A percentile compares a stretch with the other conserved stretches of the same genome.
Conservation (phyloP, 2,329 filamentous ascomycete genomes). For the Paraphoma chrysanthemicola region DNA sequence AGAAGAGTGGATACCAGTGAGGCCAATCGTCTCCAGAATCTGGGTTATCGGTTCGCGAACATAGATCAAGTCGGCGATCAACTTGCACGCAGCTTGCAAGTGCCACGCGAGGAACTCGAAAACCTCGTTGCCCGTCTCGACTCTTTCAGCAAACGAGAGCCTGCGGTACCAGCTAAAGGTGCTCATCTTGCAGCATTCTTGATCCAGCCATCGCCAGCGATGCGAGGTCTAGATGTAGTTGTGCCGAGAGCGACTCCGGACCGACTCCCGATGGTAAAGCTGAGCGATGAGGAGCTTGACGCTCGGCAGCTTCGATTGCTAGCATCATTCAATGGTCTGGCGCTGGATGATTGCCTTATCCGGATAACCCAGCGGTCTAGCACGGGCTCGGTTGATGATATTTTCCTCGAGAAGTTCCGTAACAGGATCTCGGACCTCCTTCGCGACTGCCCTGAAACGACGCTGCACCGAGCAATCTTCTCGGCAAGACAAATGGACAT, state of each 20-base stretch:
- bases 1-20: slow-evolving; percentile 68
- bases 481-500: slow-evolving; percentile 50
- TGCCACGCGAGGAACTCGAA: slow-evolving; percentile 68
- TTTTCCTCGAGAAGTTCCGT: slow-evolving; percentile 36
- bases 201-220: slow-evolving; percentile 45
- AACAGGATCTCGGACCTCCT: slow-evolving; percentile 47
- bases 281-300: slow-evolving; percentile 40
- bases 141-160: slow-evolving; percentile 52
- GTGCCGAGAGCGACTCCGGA: slow-evolving; percentile 50
- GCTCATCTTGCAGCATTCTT: slow-evolving; percentile 49
- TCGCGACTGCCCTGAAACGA: slow-evolving; percentile 47
- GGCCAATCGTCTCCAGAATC: slow-evolving; percentile 68
- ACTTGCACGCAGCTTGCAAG: slow-evolving; percentile 77
- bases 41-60: slow-evolving; percentile 78
- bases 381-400: slow-evolving; percentile 22
- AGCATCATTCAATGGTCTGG: slow-evolving; percentile 32
- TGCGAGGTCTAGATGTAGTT: slow-evolving; percentile 53
- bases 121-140: slow-evolving; percentile 70
- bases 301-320: slow-evolving; percentile 28
- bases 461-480: slow-evolving; percentile 53
- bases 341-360: slow-evolving; percentile 38
- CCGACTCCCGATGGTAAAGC: slow-evolving; percentile 54
- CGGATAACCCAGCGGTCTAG: slow-evolving; percentile 38
- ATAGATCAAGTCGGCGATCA: slow-evolving; percentile 66
- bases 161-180: slow-evolving; percentile 58